Evolutionary conservation across 208 protist genomes (phyloP), one percentile per base, ranked within the genome.

Genomic region (Entamoeba histolytica): DNA sequence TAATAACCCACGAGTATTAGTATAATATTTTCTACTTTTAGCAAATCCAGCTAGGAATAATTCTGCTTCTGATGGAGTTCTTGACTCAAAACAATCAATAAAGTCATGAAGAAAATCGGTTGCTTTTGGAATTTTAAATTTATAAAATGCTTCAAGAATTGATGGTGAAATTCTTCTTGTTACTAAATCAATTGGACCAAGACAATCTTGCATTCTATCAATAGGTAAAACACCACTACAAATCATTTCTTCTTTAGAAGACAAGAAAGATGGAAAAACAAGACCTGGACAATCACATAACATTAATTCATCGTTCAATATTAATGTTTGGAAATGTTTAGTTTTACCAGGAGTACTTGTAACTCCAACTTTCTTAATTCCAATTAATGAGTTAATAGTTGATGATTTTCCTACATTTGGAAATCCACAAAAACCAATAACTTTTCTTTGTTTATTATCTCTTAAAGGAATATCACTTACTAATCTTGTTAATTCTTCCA

Each of bases 361-460:
- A 28, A 94, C 92, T 5, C 92, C 92, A 39, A 93, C 94, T 23
- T 35, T 15, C 19, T 94, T 93, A 17, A 69, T 4, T 39, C 39
- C 28, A 35, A 69, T 23, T 31, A 95, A 49, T 23, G 39, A 35
- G 23, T 95, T 95, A 31, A 95, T 91, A 31, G 87, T 28, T 8
- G 44, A 61, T 10, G 47, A 91, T 73, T 95, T 95, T 44, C 94
- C 94, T 1, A 95, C 92, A 51, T 95, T 95, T 12, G 94, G 94
- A 44, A 49, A 95, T 51, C 94, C 94, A 8, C 91, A n/a, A 5
- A 93, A 55, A 7, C 94, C 94, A 52, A 57, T 57, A 19, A 23
- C 17, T 57, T 23, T 23, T 19, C 51, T 57, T 57, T 57, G 51
- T 57, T 57, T 57, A 57, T 23, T 57, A 8, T 12, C 51, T 57